A percentile compares a stretch with the other conserved stretches of the same genome.
Evolutionary conservation across 495 filamentous ascomycete genomes (phyloP).

Genomic region (Hyaloscypha variabilis): DNA sequence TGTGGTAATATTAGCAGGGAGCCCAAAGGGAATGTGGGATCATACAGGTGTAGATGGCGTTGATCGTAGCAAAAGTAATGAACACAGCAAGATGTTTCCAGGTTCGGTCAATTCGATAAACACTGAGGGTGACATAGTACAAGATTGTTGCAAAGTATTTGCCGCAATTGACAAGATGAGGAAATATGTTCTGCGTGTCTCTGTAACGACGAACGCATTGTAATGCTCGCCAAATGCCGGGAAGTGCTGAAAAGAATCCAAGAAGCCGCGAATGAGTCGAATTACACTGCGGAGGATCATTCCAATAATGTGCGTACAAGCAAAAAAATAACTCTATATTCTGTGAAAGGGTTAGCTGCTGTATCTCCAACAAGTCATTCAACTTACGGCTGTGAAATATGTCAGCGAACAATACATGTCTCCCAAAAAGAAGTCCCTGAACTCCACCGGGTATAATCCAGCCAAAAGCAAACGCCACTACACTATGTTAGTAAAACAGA

Average conservation of each 20-base stretch:
- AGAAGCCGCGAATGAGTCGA: slow-evolving; percentile 81
- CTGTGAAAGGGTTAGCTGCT: slow-evolving; percentile 36
- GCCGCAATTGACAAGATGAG: slow-evolving; percentile 87
- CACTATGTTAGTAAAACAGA: slow-evolving; percentile 8
- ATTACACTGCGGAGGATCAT: slow-evolving; percentile 74
- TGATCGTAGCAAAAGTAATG: slow-evolving; percentile 76
- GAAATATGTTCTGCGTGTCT: slow-evolving; percentile 86
- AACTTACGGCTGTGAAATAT: slow-evolving; percentile 82
- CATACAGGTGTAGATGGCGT: slow-evolving; percentile 79
- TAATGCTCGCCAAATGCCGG: slow-evolving; percentile 83
- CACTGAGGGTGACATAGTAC: slow-evolving; percentile 71
- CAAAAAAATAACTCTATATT: slow-evolving; percentile 96
- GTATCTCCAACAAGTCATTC: background rate
- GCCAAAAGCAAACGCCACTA: slow-evolving; percentile 85
- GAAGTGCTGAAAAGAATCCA: slow-evolving; percentile 84
- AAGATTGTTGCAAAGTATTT: slow-evolving; percentile 90
- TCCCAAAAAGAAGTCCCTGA: slow-evolving; percentile 95
- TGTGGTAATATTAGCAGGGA: slow-evolving; percentile 29
- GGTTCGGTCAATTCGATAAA: slow-evolving; percentile 75
- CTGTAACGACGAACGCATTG: slow-evolving; percentile 90
- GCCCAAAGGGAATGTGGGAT: slow-evolving; percentile 7
- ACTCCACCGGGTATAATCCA: slow-evolving; percentile 91
- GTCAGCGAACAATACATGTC: slow-evolving; percentile 97
- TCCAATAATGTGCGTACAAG: slow-evolving; percentile 79
- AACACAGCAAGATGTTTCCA: slow-evolving; percentile 63